These are phyloP conservation scores for Silene noctiflora DNA, from an alignment of 179 eudicot genomes.

Conservation along the genomic window DNA sequence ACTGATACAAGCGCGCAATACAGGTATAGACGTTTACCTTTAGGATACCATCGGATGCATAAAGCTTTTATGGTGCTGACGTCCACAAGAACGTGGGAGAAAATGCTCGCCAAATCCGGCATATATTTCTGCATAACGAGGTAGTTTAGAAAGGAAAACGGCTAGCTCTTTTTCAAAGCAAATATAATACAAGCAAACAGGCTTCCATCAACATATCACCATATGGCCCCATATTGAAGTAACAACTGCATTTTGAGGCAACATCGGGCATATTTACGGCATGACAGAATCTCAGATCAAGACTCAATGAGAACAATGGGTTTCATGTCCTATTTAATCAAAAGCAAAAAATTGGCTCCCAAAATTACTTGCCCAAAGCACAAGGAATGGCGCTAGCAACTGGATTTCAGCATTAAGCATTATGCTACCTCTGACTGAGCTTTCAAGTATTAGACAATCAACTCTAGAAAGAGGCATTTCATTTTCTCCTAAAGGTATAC, in stretches of 20 bases:
- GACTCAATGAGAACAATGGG: background rate
- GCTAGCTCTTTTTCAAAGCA: background rate
- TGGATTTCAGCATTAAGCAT: no score
- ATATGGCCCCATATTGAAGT: background rate
- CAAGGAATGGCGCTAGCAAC: no score
- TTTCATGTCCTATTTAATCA: no score
- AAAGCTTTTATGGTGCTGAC: constrained; percentile 89
- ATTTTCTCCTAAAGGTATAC: no score
- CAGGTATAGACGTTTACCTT: constrained; percentile 39
- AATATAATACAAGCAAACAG: background rate
- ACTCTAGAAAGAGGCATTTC: no score
- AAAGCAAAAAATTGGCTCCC: no score
- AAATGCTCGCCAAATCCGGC: constrained; percentile 84
- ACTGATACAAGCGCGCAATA: background rate
- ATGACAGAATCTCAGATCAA: background rate
- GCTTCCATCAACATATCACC: background rate
- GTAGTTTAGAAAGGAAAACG: constrained; percentile 12
- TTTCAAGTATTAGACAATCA: no score
- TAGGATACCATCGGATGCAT: constrained; percentile 82
- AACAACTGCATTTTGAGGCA: background rate
- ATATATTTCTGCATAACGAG: constrained; percentile 75
- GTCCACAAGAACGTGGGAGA: constrained; percentile 79
- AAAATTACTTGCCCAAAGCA: no score
- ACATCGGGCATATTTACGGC: background rate
- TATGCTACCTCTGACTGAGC: no score